A percentile compares a stretch with the other conserved stretches of the same genome.
phyloP scores from a whole-genome alignment of 208 protist species.

The Leishmania arabica region DNA sequence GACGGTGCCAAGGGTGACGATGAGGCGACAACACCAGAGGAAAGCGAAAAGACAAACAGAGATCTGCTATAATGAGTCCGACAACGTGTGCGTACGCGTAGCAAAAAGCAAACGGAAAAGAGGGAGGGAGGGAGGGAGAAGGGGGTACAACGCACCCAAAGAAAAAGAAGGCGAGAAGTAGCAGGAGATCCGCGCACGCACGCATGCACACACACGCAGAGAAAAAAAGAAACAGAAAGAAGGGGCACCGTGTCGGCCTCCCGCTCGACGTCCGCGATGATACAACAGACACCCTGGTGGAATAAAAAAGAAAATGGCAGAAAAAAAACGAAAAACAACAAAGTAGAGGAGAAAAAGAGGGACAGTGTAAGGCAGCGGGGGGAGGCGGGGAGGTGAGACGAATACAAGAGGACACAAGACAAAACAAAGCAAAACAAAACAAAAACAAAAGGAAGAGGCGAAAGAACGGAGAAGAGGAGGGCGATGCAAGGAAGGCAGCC shows the following conservation, averaged over 20 bases:
- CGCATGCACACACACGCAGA: neutral
- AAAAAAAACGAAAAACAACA: neutral
- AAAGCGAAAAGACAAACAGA: neutral
- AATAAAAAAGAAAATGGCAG: neutral
- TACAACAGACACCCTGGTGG: neutral
- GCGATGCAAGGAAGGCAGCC: neutral
- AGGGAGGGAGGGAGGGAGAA: neutral
- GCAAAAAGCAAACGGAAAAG: constrained; percentile 8
- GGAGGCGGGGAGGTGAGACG: neutral
- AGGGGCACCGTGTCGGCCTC: too few relatives aligned
- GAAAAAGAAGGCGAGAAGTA: neutral
- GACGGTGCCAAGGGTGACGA: neutral
- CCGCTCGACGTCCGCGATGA: too few relatives aligned
- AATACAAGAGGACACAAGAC: neutral
- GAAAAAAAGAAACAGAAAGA: neutral
- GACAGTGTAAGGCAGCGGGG: neutral
- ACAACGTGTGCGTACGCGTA: neutral
- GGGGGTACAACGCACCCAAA: neutral
- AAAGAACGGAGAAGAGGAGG: neutral
- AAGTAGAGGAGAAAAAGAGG: neutral
- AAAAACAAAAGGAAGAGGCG: neutral
- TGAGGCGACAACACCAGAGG: neutral
- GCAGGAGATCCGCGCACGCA: neutral
- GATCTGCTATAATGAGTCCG: neutral
- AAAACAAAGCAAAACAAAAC: neutral